A percentile compares a stretch with the other conserved stretches of the same genome.
These are phyloP conservation scores for Selenicereus undatus DNA, from an alignment of 148 eudicot species.

Conservation along the genomic window DNA sequence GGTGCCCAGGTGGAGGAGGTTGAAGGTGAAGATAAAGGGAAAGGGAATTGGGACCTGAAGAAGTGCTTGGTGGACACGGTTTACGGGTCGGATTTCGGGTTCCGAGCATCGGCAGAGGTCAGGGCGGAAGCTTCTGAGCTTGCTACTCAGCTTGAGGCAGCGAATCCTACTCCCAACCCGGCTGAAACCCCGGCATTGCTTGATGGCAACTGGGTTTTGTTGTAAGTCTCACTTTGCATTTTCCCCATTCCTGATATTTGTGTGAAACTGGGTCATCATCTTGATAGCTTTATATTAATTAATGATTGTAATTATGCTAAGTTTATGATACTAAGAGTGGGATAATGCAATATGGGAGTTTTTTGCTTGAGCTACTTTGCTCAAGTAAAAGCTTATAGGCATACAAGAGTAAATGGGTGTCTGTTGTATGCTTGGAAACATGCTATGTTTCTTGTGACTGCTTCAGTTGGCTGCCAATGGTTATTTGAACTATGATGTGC, in stretches of 20 bases:
- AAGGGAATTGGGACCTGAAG: conserved; percentile 54
- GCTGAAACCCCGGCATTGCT: conserved; percentile 57
- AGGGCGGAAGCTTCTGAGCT: conserved; percentile 85
- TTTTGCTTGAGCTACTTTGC: background rate
- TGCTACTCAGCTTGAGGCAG: conserved; percentile 70
- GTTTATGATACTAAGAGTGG: background rate
- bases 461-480: background rate
- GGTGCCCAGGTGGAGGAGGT: background rate
- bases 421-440: background rate
- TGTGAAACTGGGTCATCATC: background rate
- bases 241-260: background rate
- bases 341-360: background rate
- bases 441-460: background rate
- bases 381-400: background rate
- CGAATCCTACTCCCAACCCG: conserved; percentile 65
- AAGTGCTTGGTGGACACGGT: conserved; percentile 79
- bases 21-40: background rate
- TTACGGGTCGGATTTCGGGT: conserved; percentile 76
- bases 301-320: background rate
- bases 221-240: conserved; percentile 45
- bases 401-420: background rate
- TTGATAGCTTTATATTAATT: background rate
- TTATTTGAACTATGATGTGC: background rate
- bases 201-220: conserved; percentile 89
- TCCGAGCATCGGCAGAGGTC: conserved; percentile 63